Percentiles rank a stretch among this genome's conserved stretches.
phyloP scores from a whole-genome alignment of 345 rosid species.

The Physaria fendleri region DNA sequence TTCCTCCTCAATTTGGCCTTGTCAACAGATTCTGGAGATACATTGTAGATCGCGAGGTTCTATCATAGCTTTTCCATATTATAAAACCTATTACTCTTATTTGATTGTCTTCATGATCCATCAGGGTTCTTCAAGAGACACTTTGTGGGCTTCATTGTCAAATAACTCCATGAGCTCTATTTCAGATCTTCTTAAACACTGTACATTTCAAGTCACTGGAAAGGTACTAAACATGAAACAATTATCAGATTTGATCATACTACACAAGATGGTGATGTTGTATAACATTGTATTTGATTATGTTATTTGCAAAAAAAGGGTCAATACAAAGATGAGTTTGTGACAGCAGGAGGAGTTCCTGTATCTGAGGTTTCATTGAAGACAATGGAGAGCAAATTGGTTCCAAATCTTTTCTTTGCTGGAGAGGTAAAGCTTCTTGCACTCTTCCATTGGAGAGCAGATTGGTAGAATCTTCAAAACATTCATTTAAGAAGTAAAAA shows the following conservation, averaged over 20 bases:
- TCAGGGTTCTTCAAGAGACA: constrained; percentile 55
- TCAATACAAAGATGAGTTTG: constrained; percentile 90
- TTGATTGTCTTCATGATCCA: constrained; percentile 1
- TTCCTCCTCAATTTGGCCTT: constrained; percentile 61
- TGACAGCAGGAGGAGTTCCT: constrained; percentile 92
- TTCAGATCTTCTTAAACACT: constrained; percentile 54
- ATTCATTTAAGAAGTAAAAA: no score
- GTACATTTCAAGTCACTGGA: constrained; percentile 58
- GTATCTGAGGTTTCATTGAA: constrained; percentile 57
- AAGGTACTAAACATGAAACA: constrained; percentile 44
- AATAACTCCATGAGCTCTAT: constrained; percentile 52
- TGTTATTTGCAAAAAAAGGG: constrained; percentile 53
- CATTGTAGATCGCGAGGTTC: constrained; percentile 70
- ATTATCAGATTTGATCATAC: not conserved
- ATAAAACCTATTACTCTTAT: not conserved
- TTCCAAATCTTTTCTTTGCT: constrained; percentile 31
- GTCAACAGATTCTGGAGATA: constrained; percentile 94
- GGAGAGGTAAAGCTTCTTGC: constrained; percentile 40
- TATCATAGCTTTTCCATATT: not conserved
- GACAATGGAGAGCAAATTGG: constrained; percentile 34
- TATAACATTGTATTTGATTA: constrained; percentile 9
- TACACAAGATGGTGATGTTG: not conserved
- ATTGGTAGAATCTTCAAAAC: no score
- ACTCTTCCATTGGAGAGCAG: no score
- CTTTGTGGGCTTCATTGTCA: constrained; percentile 76